phyloP scores from a whole-genome alignment of 148 eudicot species.

The Agrostemma githago region DNA sequence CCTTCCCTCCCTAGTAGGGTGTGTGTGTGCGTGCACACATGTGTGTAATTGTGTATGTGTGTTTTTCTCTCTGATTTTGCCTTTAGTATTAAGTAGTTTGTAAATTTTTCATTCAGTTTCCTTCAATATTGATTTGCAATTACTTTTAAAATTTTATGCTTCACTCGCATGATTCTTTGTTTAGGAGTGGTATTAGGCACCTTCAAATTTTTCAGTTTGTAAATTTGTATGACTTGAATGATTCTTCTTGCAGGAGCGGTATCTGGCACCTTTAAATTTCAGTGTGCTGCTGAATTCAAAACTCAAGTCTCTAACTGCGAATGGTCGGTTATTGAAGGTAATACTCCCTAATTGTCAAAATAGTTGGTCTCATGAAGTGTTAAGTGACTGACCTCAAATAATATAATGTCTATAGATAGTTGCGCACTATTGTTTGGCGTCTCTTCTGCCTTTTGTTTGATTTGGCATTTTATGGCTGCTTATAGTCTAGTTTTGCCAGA shows the following conservation, averaged over 20 bases:
- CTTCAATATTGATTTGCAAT: background rate
- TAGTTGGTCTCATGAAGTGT: background rate
- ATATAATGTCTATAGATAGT: background rate
- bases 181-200: slow-evolving; percentile 67
- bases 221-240: background rate
- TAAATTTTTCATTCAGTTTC: background rate
- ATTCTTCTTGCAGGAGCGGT: slow-evolving; percentile 52
- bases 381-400: background rate
- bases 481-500: slow-evolving; percentile 30
- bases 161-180: slow-evolving; percentile 19
- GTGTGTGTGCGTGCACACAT: too few species aligned
- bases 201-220: slow-evolving; percentile 41
- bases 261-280: slow-evolving; percentile 65
- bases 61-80: too few species aligned
- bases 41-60: too few species aligned
- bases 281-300: slow-evolving; percentile 48
- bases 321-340: slow-evolving; percentile 67
- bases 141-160: background rate
- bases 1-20: too few species aligned
- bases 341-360: slow-evolving; percentile 6
- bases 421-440: background rate
- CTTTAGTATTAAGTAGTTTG: too few species aligned
- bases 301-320: slow-evolving; percentile 53
- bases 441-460: background rate
- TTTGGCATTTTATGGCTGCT: slow-evolving; percentile 31